Conservation (phyloP, 345 rosid genomes). For the Eutrema yunnanense region DNA sequence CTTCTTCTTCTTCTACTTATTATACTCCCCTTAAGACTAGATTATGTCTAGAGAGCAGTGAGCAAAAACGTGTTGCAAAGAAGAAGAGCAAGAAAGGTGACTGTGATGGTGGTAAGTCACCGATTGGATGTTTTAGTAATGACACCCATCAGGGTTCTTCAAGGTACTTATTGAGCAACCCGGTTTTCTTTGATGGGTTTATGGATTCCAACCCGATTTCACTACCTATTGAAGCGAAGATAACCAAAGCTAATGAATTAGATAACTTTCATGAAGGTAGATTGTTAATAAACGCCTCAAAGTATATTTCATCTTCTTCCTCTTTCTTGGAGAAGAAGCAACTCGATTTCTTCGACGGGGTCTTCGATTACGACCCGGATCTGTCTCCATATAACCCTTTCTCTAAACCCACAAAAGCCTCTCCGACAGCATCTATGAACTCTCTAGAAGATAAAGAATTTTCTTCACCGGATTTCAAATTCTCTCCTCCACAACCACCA, state of each 20-base stretch:
- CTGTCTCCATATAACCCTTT: conserved; percentile 34
- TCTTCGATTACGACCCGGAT: conserved; percentile 50
- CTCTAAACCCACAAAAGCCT: conserved; percentile 27
- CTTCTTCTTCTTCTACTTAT: conserved; percentile 37
- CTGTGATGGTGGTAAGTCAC: conserved; percentile 14
- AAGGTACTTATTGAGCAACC: conserved; percentile 25
- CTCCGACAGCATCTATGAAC: conserved; percentile 27
- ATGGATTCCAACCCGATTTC: conserved; percentile 28
- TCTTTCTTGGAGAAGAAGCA: neutral
- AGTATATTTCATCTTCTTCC: conserved; percentile 37
- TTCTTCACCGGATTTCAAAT: conserved; percentile 22
- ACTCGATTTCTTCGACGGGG: conserved; percentile 35
- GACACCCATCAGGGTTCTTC: conserved; percentile 31
- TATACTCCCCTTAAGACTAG: conserved; percentile 39
- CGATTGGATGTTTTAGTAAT: conserved; percentile 16
- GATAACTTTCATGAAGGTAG: conserved; percentile 5
- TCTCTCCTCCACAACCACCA: conserved; percentile 43
- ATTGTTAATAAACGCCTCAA: conserved; percentile 37
- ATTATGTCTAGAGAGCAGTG: conserved; percentile 33
- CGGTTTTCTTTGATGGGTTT: conserved; percentile 32
- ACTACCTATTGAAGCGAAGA: conserved; percentile 23
- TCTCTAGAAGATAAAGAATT: conserved; percentile 26
- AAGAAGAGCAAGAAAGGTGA: conserved; percentile 35
- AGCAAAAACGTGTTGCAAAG: conserved; percentile 14
- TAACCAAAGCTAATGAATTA: conserved; percentile 8